Evolutionary conservation across 1,284 basidiomycete species (phyloP).

Genomic region (Tylopilus sp.): DNA sequence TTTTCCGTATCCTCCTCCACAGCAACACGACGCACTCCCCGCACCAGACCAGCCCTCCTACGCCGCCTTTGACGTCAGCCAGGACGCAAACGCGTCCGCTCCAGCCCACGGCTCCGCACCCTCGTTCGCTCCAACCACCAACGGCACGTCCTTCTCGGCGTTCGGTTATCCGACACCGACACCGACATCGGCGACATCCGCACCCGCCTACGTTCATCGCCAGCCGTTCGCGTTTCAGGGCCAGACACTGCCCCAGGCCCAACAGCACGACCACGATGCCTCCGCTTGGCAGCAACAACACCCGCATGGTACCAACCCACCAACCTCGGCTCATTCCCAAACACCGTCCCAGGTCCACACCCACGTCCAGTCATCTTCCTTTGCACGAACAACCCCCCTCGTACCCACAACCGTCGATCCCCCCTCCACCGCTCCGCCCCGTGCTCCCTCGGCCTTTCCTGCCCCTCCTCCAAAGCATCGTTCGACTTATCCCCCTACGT

Average conservation of each 20-base stretch:
- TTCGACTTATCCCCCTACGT: constrained; percentile 16
- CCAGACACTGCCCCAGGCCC: constrained; percentile 28
- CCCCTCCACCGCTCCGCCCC: constrained; percentile 15
- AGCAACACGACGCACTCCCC: constrained; percentile 23
- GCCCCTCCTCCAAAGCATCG: constrained; percentile 25
- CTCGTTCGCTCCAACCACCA: constrained; percentile 22
- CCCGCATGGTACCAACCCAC: constrained; percentile 14
- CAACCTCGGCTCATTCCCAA: constrained; percentile 21
- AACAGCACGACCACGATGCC: constrained; percentile 32
- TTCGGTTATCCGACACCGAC: constrained; percentile 30
- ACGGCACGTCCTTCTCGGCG: constrained; percentile 23
- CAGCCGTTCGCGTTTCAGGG: constrained; percentile 24
- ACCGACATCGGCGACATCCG: constrained; percentile 20
- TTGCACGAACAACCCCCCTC: constrained; percentile 31
- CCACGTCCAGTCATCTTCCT: constrained; percentile 25
- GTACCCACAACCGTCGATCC: constrained; percentile 38
- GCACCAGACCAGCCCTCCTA: constrained; percentile 24
- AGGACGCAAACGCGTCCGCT: constrained; percentile 16
- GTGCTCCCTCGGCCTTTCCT: constrained; percentile 15
- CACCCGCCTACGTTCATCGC: constrained; percentile 30
- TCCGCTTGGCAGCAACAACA: constrained; percentile 27
- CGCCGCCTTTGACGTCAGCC: constrained; percentile 16
- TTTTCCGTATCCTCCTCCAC: constrained; percentile 43
- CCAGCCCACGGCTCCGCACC: too few relatives aligned
- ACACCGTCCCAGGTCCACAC: constrained; percentile 24